Base-by-base conservation (phyloP, 768 basidiomycete species). In the Mycena rebaudengoi region DNA sequence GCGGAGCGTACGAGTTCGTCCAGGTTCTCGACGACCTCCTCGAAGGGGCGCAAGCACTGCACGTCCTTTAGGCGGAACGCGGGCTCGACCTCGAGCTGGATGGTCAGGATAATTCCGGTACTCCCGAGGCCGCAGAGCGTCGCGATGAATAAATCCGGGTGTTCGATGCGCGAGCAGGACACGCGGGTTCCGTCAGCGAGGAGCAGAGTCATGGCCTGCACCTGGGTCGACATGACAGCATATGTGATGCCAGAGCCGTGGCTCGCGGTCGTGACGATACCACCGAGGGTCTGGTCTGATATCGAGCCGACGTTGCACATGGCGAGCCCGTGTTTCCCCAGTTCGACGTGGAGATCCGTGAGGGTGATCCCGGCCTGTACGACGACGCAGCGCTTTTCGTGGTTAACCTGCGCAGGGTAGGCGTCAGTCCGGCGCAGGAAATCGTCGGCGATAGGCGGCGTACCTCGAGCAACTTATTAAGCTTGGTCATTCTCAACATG, bases 291-390 rank as follows among this genome's bases (percentile, higher is more conserved):
- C 75, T 98, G 96, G 74, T 98, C 96, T 37, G 96, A 98, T 71
- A 99, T 98, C 23, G 97, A 98, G 29, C 98, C 98, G 67, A 98
- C 84, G 76, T 93, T 97, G 70, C 86, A 88, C 87, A 99, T 90
- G 32, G 96, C 96, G 29, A 98, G 86, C 43, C 83, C 83, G 70
- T 89, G 80, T 16, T 79, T 76, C 50, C 82, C 86, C 53, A 99
- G 89, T 26, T 83, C 81, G 23, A 74, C 78, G 66, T 98, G 94
- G 8, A 98, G 85, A 52, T 85, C 81, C 64, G 90, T 82, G 55
- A 98, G 88, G 7, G 87, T 90, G 74, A 95, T 91, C 14, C 95
- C 95, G 5, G 86, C 91, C 77, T 96, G 86, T 0, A 85, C 91
- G 69, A 88, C 79, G 68, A 94, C 86, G 66, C 85, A 88, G 49